These are phyloP conservation scores for Cyberlindnera subsufficiens DNA, from an alignment of 805 yeast species.

Conservation along the genomic window DNA sequence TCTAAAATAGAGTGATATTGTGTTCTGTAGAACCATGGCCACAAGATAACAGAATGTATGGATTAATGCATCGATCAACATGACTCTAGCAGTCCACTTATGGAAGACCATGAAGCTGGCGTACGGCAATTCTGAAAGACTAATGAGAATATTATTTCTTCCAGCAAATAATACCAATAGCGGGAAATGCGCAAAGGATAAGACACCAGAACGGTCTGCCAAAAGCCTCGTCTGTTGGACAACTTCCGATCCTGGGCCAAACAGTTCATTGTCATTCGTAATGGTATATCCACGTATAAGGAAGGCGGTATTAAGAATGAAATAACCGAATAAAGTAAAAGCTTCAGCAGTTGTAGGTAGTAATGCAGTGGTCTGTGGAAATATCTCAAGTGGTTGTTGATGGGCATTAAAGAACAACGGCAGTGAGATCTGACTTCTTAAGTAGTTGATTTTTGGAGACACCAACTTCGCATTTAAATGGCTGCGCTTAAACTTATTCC, in stretches of 20 bases:
- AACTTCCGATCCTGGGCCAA: slow-evolving; percentile 9
- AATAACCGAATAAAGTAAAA: slow-evolving; percentile 27
- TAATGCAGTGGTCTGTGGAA: slow-evolving; percentile 10
- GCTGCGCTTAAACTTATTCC: slow-evolving; percentile 13
- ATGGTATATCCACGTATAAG: slow-evolving; percentile 9
- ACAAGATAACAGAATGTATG: slow-evolving; percentile 27
- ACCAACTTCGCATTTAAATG: slow-evolving; percentile 12
- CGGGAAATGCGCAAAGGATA: slow-evolving; percentile 42
- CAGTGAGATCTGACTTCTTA: slow-evolving; percentile 15
- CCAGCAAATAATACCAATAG: slow-evolving; percentile 58
- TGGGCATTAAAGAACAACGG: slow-evolving; percentile 17
- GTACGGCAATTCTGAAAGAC: slow-evolving; percentile 57
- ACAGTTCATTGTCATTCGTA: slow-evolving; percentile 13
- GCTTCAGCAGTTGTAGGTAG: slow-evolving; percentile 19
- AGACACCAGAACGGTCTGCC: slow-evolving; percentile 21
- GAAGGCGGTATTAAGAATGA: slow-evolving; percentile 17
- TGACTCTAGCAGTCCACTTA: slow-evolving; percentile 52
- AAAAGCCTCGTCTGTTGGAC: slow-evolving; percentile 6
- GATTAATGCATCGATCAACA: slow-evolving; percentile 36
- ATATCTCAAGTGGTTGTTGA: slow-evolving; percentile 13
- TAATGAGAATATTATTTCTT: slow-evolving; percentile 61
- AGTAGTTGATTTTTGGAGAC: slow-evolving; percentile 7
- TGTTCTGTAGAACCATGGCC: slow-evolving; percentile 2
- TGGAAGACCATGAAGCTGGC: slow-evolving; percentile 63
- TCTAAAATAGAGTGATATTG: not conserved